A percentile compares a stretch with the other conserved stretches of the same genome.
Evolutionary conservation across 2,329 filamentous ascomycete genomes (phyloP).

Genomic region (Hypocrella siamensis): DNA sequence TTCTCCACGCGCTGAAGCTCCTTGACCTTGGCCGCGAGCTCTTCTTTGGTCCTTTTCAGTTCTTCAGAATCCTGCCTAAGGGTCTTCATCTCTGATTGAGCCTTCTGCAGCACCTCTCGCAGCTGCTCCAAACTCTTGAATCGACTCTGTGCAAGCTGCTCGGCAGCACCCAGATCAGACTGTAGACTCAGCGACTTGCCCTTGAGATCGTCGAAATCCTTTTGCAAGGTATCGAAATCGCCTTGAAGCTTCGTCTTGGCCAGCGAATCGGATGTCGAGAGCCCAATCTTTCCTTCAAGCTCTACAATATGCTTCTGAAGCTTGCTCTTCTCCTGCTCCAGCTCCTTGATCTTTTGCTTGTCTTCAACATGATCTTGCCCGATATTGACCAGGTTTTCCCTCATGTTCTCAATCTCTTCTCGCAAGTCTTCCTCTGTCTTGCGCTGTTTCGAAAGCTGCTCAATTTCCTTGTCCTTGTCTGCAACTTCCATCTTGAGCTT

Average conservation of each 20-base stretch:
- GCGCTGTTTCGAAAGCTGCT: constrained; percentile 51
- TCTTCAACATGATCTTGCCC: constrained; percentile 74
- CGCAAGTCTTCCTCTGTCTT: constrained; percentile 63
- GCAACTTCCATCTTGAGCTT: constrained; percentile 36
- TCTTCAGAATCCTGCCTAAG: constrained; percentile 63
- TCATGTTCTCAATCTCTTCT: constrained; percentile 74
- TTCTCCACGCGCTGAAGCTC: constrained; percentile 67
- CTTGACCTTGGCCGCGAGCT: constrained; percentile 40
- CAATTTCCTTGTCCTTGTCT: constrained; percentile 59
- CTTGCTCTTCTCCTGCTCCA: constrained; percentile 51
- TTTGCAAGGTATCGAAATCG: constrained; percentile 40
- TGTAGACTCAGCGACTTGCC: constrained; percentile 54
- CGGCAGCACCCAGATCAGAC: constrained; percentile 70
- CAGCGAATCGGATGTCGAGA: constrained; percentile 16
- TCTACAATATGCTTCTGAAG: constrained; percentile 47
- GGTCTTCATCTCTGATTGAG: constrained; percentile 70
- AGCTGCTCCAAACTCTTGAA: constrained; percentile 81
- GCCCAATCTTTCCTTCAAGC: constrained; percentile 54
- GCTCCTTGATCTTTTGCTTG: constrained; percentile 58
- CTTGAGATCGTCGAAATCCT: constrained; percentile 53
- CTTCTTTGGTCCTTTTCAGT: constrained; percentile 60
- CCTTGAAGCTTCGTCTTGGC: constrained; percentile 39
- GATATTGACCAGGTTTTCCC: constrained; percentile 63
- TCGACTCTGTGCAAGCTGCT: constrained; percentile 71
- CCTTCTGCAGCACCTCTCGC: constrained; percentile 63